Evolutionary conservation across 2,329 filamentous ascomycete genomes (phyloP).

Genomic region (Ploettnerulaceae sp.): DNA sequence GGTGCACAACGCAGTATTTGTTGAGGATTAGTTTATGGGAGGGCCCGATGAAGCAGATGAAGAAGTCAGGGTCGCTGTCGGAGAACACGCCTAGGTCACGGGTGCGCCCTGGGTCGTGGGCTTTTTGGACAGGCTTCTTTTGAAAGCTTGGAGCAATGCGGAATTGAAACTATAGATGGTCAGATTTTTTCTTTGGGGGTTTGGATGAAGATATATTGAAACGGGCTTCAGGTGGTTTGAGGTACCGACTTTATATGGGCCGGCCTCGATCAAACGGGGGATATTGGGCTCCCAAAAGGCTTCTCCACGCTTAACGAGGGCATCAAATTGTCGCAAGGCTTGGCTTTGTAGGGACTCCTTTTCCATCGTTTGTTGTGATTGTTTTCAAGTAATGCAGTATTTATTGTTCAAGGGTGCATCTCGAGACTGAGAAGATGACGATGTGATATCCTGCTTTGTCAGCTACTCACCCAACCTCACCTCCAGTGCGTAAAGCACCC

Average conservation of each 20-base stretch:
- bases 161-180: constrained; percentile 29
- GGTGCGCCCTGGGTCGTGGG: constrained; percentile 27
- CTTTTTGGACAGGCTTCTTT: constrained; percentile 24
- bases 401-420: background rate
- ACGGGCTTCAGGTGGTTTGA: background rate
- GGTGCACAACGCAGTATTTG: constrained; percentile 36
- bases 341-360: background rate
- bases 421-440: background rate
- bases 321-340: constrained; percentile 9
- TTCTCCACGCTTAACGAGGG: constrained; percentile 7
- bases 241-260: constrained; percentile 1
- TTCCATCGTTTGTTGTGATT: background rate
- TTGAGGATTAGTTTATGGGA: constrained; percentile 36
- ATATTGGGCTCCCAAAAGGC: constrained; percentile 6
- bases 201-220: too few relatives aligned
- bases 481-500: background rate
- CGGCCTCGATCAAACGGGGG: constrained; percentile 1
- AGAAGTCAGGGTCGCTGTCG: constrained; percentile 32
- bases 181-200: background rate
- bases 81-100: constrained; percentile 28
- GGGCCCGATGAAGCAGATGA: constrained; percentile 28
- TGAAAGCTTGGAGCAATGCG: constrained; percentile 21
- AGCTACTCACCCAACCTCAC: constrained; percentile 5
- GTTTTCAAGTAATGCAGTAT: background rate
- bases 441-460: constrained; percentile 2